A percentile compares a stretch with the other conserved stretches of the same genome.
Conservation (phyloP, 2,329 filamentous ascomycete genomes). For the Blumeriella jaapii region DNA sequence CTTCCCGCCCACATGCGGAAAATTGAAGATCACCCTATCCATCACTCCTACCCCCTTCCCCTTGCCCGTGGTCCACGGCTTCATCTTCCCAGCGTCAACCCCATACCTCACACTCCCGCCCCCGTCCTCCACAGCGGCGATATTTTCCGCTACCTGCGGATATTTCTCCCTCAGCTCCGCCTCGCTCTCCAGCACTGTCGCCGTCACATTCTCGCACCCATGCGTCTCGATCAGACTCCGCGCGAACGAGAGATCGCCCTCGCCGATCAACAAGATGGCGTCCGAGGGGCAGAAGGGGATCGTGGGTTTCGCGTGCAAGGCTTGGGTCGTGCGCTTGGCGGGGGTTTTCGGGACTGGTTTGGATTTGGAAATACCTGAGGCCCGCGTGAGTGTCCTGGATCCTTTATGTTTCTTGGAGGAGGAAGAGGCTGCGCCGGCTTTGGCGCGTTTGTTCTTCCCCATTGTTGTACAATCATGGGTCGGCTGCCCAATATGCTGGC, state of each 20-base stretch:
- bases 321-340: conserved; percentile 2
- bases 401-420: conserved; percentile 10
- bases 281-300: conserved; percentile 59
- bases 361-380: conserved; percentile 12
- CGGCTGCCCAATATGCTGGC: too few relatives aligned
- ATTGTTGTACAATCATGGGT: too few relatives aligned
- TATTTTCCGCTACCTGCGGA: conserved; percentile 53
- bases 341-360: conserved; percentile 1
- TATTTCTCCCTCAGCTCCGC: conserved; percentile 59
- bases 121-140: conserved; percentile 37
- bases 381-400: conserved; percentile 8
- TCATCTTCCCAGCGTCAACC: conserved; percentile 58
- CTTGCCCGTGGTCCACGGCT: conserved; percentile 28
- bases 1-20: conserved; percentile 89
- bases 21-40: conserved; percentile 87
- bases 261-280: conserved; percentile 64
- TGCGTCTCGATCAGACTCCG: conserved; percentile 54
- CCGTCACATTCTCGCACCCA: conserved; percentile 53
- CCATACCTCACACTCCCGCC: conserved; percentile 41
- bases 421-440: too few relatives aligned
- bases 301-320: conserved; percentile 32
- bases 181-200: conserved; percentile 54
- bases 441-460: conserved; percentile 22
- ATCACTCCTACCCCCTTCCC: conserved; percentile 32
- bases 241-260: conserved; percentile 73